Evolutionary conservation across 2,329 filamentous ascomycete species (phyloP).

Genomic region (Penicillium crustosum): DNA sequence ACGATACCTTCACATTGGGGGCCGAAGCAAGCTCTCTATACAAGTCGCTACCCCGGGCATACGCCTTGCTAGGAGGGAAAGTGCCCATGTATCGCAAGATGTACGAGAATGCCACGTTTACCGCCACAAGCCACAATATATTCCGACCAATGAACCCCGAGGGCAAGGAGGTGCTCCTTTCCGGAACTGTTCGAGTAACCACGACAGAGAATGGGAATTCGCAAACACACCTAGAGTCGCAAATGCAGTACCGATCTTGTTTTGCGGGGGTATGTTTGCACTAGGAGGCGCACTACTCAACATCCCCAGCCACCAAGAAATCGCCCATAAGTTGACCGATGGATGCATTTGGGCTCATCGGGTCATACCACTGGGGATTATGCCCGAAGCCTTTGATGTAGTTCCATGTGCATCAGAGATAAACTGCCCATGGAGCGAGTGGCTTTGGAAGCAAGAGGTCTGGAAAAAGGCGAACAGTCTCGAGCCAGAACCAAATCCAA

Average conservation of each 20-base stretch:
- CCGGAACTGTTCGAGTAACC: constrained; percentile 43
- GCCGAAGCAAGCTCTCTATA: constrained; percentile 59
- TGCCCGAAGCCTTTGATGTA: constrained; percentile 52
- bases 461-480: constrained; percentile 15
- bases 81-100: constrained; percentile 51
- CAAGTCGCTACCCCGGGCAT: constrained; percentile 59
- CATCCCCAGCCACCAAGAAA: constrained; percentile 49
- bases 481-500: not conserved
- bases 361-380: constrained; percentile 51
- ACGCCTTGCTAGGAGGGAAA: constrained; percentile 38
- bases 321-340: constrained; percentile 53
- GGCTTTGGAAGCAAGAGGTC: constrained; percentile 32
- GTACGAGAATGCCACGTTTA: constrained; percentile 54
- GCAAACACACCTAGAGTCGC: constrained; percentile 33
- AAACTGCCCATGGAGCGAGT: constrained; percentile 43
- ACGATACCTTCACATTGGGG: constrained; percentile 53
- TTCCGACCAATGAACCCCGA: constrained; percentile 52
- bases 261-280: constrained; percentile 58
- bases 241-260: constrained; percentile 54
- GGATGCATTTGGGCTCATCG: constrained; percentile 59
- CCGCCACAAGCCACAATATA: constrained; percentile 47
- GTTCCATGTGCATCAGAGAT: constrained; percentile 45
- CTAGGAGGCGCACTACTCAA: constrained; percentile 55
- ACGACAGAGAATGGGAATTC: constrained; percentile 12
- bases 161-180: constrained; percentile 48